Percentiles rank a stretch among this genome's conserved stretches.
Conservation (phyloP, 176 grass and related monocot species). For the Typha latifolia region DNA sequence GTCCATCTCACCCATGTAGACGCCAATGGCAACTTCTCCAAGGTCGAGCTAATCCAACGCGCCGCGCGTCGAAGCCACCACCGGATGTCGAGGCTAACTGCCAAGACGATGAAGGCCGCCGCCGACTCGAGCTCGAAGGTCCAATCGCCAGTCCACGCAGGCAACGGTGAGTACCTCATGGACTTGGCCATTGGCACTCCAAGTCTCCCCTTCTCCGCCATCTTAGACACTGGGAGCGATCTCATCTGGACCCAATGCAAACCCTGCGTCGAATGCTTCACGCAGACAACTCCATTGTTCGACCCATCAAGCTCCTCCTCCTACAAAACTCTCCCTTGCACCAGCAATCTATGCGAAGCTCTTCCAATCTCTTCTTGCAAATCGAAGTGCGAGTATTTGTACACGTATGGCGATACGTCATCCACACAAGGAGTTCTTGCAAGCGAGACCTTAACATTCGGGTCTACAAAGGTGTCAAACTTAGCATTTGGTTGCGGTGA, state of each 20-base stretch:
- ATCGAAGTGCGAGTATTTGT: slow-evolving; percentile 24
- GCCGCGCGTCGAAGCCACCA: slow-evolving; percentile 53
- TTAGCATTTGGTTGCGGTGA: slow-evolving; percentile 42
- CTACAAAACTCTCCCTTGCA: slow-evolving; percentile 13
- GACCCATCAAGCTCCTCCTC: slow-evolving; percentile 22
- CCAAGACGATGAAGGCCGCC: slow-evolving; percentile 20
- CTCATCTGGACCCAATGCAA: slow-evolving; percentile 26
- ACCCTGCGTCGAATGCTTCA: slow-evolving; percentile 31
- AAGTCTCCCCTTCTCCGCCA: slow-evolving; percentile 23
- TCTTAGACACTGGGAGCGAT: slow-evolving; percentile 27
- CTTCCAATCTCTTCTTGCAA: slow-evolving; percentile 18
- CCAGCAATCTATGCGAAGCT: slow-evolving; percentile 11
- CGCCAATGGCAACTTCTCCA: slow-evolving; percentile 52
- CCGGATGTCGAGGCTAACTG: slow-evolving; percentile 51
- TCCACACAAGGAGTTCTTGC: slow-evolving; percentile 21
- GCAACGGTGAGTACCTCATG: slow-evolving; percentile 39
- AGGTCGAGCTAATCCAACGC: slow-evolving; percentile 49
- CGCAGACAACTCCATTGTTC: slow-evolving; percentile 16
- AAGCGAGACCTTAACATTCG: slow-evolving; percentile 48
- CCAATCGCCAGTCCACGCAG: slow-evolving; percentile 8
- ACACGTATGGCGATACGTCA: slow-evolving; percentile 28
- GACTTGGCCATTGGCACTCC: slow-evolving; percentile 45
- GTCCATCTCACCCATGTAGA: slow-evolving; percentile 61
- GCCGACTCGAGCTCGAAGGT: not conserved
- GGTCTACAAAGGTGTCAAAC: not conserved